Percentiles rank a stretch among this genome's conserved stretches.
Conservation (phyloP, 2,329 filamentous ascomycete genomes). For the Cladosporium sp. region DNA sequence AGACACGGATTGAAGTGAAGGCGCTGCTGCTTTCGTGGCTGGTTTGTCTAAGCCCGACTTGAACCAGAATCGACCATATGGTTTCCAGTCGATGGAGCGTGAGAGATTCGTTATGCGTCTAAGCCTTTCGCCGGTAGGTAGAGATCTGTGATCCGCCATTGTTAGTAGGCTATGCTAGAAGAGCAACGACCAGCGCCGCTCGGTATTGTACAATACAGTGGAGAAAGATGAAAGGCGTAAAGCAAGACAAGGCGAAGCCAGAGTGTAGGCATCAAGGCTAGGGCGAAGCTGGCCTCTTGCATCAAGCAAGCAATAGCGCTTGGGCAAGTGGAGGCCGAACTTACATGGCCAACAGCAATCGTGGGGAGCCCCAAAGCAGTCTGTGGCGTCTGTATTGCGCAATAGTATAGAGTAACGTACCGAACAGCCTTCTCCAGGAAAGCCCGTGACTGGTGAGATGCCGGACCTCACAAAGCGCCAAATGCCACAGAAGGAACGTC, state of each 20-base stretch:
- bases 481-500: slow-evolving; percentile 24
- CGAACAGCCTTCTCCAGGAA: slow-evolving; percentile 30
- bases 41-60: slow-evolving; percentile 24
- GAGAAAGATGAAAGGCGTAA: neutral
- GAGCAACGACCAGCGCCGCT: slow-evolving; percentile 12
- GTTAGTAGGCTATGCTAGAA: slow-evolving; percentile 11
- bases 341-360: slow-evolving; percentile 14
- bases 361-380: slow-evolving; percentile 15
- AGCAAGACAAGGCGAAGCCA: neutral
- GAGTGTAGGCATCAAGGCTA: slow-evolving; percentile 1
- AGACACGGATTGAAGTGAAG: slow-evolving; percentile 18
- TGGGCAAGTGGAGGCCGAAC: slow-evolving; percentile 15
- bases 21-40: slow-evolving; percentile 17
- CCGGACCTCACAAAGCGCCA: slow-evolving; percentile 30
- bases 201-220: slow-evolving; percentile 3
- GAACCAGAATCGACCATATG: slow-evolving; percentile 25
- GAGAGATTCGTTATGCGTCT: slow-evolving; percentile 20
- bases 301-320: slow-evolving; percentile 23
- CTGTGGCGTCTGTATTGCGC: slow-evolving; percentile 18
- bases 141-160: slow-evolving; percentile 22
- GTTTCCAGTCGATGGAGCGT: slow-evolving; percentile 13
- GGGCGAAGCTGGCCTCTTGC: neutral
- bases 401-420: slow-evolving; percentile 26
- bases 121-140: slow-evolving; percentile 19
- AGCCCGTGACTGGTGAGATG: slow-evolving; percentile 28